These are phyloP conservation scores for Pulveroboletus sp. DNA, from an alignment of 768 basidiomycete genomes.

Conservation along the genomic window DNA sequence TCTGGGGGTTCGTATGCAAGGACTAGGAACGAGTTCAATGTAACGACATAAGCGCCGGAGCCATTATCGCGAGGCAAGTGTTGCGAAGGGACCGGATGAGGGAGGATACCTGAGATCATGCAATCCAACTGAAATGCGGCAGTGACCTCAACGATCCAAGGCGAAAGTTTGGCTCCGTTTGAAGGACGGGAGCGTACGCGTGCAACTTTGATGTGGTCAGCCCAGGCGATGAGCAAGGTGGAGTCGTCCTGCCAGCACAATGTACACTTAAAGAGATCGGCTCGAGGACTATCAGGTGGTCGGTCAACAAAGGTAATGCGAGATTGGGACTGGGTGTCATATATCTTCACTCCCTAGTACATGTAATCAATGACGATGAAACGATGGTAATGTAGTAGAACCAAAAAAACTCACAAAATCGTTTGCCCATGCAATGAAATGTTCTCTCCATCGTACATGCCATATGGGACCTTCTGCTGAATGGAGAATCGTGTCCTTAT, in stretches of 20 bases:
- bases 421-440: slow-evolving; percentile 93
- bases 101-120: slow-evolving; percentile 89
- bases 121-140: slow-evolving; percentile 91
- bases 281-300: slow-evolving; percentile 75
- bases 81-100: slow-evolving; percentile 52
- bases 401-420: slow-evolving; percentile 59
- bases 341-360: slow-evolving; percentile 87
- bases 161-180: slow-evolving; percentile 46
- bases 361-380: background rate
- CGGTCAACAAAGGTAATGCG: slow-evolving; percentile 86
- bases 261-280: slow-evolving; percentile 91
- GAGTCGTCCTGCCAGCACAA: slow-evolving; percentile 91
- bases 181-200: slow-evolving; percentile 64
- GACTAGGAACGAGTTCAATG: slow-evolving; percentile 75
- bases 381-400: background rate
- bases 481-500: slow-evolving; percentile 83
- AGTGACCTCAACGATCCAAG: slow-evolving; percentile 80
- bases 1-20: slow-evolving; percentile 85
- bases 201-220: slow-evolving; percentile 87
- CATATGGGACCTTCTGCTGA: slow-evolving; percentile 92
- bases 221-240: slow-evolving; percentile 90
- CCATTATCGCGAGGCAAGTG: slow-evolving; percentile 15
- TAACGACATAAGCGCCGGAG: slow-evolving; percentile 20
- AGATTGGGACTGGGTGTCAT: slow-evolving; percentile 73
- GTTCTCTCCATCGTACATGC: slow-evolving; percentile 82